These are phyloP conservation scores for Chaetomium cochliodes DNA, from an alignment of 495 filamentous ascomycete species.

Conservation along the genomic window DNA sequence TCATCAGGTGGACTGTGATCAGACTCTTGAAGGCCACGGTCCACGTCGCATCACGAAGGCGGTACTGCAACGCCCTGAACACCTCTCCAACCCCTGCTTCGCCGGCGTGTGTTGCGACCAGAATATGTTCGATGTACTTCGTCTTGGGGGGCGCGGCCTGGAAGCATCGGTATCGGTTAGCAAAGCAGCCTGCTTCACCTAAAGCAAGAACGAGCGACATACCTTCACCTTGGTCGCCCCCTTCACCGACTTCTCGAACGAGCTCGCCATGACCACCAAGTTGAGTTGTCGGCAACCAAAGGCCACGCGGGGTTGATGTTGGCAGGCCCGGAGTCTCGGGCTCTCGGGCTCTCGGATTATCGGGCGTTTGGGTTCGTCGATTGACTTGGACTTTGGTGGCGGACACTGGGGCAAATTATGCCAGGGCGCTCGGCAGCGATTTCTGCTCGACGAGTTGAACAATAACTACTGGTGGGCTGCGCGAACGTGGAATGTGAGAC, in stretches of 20 bases:
- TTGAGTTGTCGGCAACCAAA: constrained; percentile 16
- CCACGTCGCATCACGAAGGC: constrained; percentile 95
- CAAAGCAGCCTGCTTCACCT: neutral
- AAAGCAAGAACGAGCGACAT: constrained; percentile 27
- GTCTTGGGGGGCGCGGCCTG: constrained; percentile 95
- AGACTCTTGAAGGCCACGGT: constrained; percentile 93
- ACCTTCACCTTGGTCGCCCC: constrained; percentile 94
- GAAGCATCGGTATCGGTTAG: constrained; percentile 19
- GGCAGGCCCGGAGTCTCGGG: constrained; percentile 6
- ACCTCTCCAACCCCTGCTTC: constrained; percentile 96
- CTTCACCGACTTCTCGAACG: constrained; percentile 91
- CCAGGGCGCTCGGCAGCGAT: neutral
- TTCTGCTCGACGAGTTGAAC: neutral
- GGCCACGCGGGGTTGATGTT: constrained; percentile 3
- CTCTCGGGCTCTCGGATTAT: neutral
- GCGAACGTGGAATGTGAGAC: neutral
- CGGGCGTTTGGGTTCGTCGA: neutral
- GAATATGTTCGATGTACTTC: constrained; percentile 98
- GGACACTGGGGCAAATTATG: constrained; percentile 1
- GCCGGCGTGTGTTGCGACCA: constrained; percentile 90
- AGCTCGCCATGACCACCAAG: constrained; percentile 62
- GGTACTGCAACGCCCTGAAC: constrained; percentile 83
- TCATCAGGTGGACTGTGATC: constrained; percentile 96
- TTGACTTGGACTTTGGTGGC: neutral
- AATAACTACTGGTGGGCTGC: neutral